Evolutionary conservation across 2,329 filamentous ascomycete genomes (phyloP).

Genomic region (Phialophora tarda): DNA sequence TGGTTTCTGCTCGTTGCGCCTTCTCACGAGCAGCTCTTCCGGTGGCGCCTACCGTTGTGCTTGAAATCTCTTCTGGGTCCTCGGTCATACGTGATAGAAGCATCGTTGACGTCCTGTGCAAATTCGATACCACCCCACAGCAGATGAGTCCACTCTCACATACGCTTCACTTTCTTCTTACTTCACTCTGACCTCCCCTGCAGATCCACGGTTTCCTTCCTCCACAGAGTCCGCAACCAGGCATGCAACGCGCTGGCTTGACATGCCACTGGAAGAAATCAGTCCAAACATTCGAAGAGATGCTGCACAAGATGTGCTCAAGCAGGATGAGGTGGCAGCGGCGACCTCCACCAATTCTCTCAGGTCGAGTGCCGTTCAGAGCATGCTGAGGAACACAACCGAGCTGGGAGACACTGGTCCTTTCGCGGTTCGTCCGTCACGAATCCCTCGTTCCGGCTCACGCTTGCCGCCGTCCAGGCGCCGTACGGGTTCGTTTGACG

Average conservation of each 20-base stretch:
- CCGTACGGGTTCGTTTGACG: constrained; percentile 36
- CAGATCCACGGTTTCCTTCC: neutral
- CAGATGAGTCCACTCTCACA: neutral
- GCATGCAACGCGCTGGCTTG: constrained; percentile 16
- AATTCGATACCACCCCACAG: neutral
- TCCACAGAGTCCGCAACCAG: neutral
- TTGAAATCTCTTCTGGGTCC: neutral
- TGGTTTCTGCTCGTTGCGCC: neutral
- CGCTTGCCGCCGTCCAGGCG: constrained; percentile 29
- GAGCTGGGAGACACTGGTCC: constrained; percentile 69
- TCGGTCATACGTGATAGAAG: neutral
- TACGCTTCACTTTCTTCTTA: constrained; percentile 10
- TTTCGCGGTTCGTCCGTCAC: constrained; percentile 60
- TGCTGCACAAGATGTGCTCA: constrained; percentile 17
- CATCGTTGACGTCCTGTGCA: neutral
- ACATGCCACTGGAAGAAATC: constrained; percentile 38
- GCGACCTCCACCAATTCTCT: constrained; percentile 24
- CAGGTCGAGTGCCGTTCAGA: constrained; percentile 61
- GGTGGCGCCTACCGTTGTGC: neutral
- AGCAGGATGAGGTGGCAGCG: constrained; percentile 14
- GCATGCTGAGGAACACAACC: constrained; percentile 70
- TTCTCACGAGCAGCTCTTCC: neutral
- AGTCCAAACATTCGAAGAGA: constrained; percentile 32
- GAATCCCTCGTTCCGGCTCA: constrained; percentile 45
- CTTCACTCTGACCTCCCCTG: neutral